Percentiles rank a stretch among this genome's conserved stretches.
Evolutionary conservation across 352 stramenopile species (phyloP).

Genomic region (Pelagophyceae sp.): DNA sequence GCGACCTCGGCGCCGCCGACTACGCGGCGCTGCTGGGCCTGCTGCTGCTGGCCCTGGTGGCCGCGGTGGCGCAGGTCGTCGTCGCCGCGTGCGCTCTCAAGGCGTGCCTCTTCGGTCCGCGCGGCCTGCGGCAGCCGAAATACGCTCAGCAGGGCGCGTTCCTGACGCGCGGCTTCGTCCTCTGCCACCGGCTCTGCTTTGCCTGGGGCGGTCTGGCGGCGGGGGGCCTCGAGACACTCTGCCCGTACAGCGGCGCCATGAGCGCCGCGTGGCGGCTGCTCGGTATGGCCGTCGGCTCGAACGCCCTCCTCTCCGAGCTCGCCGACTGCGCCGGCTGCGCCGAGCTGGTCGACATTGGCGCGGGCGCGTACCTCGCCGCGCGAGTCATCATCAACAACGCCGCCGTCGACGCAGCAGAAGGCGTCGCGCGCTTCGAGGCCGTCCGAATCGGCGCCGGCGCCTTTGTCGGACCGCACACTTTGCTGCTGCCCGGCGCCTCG

Average conservation of each 20-base stretch:
- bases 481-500: neutral
- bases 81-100: neutral
- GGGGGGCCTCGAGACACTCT: neutral
- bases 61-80: too few relatives aligned
- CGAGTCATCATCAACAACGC: neutral
- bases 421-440: neutral
- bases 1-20: neutral
- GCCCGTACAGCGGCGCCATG: neutral
- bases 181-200: neutral
- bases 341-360: neutral
- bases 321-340: neutral
- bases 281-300: neutral
- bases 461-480: slow-evolving; percentile 1
- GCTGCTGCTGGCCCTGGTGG: neutral
- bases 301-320: slow-evolving; percentile 1
- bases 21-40: neutral
- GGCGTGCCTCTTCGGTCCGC: neutral
- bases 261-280: neutral
- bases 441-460: neutral
- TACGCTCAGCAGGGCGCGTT: neutral
- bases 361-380: neutral
- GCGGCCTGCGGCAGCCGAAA: neutral
- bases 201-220: neutral
- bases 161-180: neutral
- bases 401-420: neutral